Base-by-base conservation (phyloP, 768 basidiomycete genomes). In the Panaeolus papilionaceus region DNA sequence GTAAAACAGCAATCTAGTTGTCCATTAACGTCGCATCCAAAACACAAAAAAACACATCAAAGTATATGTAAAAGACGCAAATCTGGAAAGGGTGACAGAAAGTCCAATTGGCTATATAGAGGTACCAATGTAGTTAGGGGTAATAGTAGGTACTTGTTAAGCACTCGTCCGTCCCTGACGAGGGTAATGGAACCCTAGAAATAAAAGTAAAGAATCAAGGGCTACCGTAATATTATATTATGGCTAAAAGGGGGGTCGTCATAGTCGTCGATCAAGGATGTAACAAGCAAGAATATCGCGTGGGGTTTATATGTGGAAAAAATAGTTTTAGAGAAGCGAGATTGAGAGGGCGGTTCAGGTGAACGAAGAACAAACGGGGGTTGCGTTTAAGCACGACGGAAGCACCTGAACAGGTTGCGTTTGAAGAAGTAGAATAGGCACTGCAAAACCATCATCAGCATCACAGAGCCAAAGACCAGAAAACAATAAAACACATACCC, bases 391-490 rank as follows among this genome's bases (percentile, higher is more conserved):
- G 90, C 92, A 73, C 84, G 86, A 72, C 93, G 86, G 85, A 91
- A 95, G 77, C 85, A 91, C 71, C 90, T 83, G 87, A 93, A 94
- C 63, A 95, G 78, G 78, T 94, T 93, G 70, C 92, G 87, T 78
- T 86, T 92, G 83, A 94, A 86, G 84, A 89, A 92, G 81, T 94
- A 95, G 77, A 75, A 93, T 71, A 95, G 75, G 77, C 93, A 94
- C 93, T 95, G 70, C 6, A 65, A 67, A 67, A n/a, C 33, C 5
- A 33, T 65, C 49, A 68, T 67, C 38, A 54, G 42, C 38, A 20
- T n/a, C n/a, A n/a, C n/a, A n/a, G n/a, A n/a, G n/a, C n/a, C n/a
- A n/a, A n/a, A n/a, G n/a, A n/a, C n/a, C n/a, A n/a, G n/a, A n/a
- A n/a, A n/a, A n/a, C n/a, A n/a, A n/a, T n/a, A 23, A 38, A 45